A percentile compares a stretch with the other conserved stretches of the same genome.
Evolutionary conservation across 495 filamentous ascomycete species (phyloP).

Genomic region (Penicillium parvum): DNA sequence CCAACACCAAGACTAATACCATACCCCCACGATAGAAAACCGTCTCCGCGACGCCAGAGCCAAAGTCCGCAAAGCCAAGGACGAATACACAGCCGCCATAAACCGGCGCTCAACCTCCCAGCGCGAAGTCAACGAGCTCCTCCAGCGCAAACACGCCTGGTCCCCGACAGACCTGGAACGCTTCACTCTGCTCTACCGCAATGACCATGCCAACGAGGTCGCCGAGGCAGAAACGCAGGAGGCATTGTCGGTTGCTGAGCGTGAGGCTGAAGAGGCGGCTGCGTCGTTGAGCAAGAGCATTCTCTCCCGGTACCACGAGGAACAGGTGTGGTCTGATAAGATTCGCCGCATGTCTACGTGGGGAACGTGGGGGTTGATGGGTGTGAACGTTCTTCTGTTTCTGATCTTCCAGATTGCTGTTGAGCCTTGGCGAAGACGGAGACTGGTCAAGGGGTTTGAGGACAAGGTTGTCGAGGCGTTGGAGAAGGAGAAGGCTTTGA

Average conservation of each 20-base stretch:
- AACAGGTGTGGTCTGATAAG: conserved; percentile 98
- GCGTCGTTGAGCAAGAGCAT: conserved; percentile 72
- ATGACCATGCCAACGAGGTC: conserved; percentile 89
- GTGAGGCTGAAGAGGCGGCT: conserved; percentile 69
- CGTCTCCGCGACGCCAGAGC: conserved; percentile 58
- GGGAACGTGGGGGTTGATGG: conserved; percentile 98
- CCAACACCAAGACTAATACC: conserved; percentile 2
- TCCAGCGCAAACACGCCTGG: conserved; percentile 94
- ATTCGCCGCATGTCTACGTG: conserved; percentile 94
- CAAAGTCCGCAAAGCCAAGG: conserved; percentile 65
- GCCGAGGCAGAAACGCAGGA: conserved; percentile 72
- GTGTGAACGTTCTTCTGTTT: conserved; percentile 87
- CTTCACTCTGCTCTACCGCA: conserved; percentile 87
- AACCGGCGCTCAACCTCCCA: conserved; percentile 77
- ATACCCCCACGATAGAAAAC: conserved; percentile 44
- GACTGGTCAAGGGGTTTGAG: conserved; percentile 74
- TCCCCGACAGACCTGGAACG: conserved; percentile 81
- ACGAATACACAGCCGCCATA: conserved; percentile 72
- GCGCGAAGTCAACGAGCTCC: conserved; percentile 89
- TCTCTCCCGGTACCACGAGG: conserved; percentile 90
- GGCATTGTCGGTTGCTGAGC: conserved; percentile 67
- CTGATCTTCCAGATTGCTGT: conserved; percentile 86
- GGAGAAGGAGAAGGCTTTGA: conserved; percentile 60
- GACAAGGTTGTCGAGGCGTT: conserved; percentile 77
- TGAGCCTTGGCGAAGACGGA: conserved; percentile 82